These are phyloP conservation scores for Cryptomeria japonica DNA, from an alignment of 75 land plant species.

Conservation along the genomic window DNA sequence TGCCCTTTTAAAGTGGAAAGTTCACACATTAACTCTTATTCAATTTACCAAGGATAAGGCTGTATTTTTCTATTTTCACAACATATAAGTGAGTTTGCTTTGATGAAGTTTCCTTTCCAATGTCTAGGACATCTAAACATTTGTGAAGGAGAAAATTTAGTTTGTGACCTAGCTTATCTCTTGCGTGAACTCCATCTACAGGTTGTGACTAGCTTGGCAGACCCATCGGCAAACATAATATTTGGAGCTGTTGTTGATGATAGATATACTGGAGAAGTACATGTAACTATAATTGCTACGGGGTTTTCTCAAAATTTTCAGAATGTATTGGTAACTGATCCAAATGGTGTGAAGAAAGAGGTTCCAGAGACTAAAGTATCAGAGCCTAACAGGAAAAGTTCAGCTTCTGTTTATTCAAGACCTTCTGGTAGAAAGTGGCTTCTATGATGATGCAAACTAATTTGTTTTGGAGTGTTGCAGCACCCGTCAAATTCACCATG, in stretches of 20 bases:
- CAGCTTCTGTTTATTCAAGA: constrained; percentile 35
- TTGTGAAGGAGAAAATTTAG: background rate
- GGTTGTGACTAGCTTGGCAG: constrained; percentile 96
- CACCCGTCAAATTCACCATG: background rate
- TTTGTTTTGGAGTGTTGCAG: constrained; percentile 6
- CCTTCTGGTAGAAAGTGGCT: constrained; percentile 34
- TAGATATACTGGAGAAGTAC: constrained; percentile 83
- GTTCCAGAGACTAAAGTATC: constrained; percentile 34
- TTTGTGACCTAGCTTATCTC: constrained; percentile 5
- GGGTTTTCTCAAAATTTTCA: constrained; percentile 94
- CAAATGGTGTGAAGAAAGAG: constrained; percentile 55
- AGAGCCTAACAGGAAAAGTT: constrained; percentile 24
- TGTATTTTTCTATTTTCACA: background rate
- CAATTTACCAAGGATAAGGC: background rate
- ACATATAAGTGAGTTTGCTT: background rate
- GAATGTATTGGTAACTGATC: constrained; percentile 67
- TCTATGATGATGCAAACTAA: constrained; percentile 8
- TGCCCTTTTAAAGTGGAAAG: background rate
- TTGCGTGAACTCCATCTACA: constrained; percentile 18
- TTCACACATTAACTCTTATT: background rate
- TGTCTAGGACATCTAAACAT: background rate
- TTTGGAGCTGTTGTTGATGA: constrained; percentile 98
- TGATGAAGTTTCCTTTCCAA: background rate
- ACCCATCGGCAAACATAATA: constrained; percentile 94
- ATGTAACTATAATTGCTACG: constrained; percentile 94